Percentiles rank a stretch among this genome's conserved stretches.
Evolutionary conservation across 139 green algal species (phyloP).

Genomic region (Limnomonas spitsbergensis): DNA sequence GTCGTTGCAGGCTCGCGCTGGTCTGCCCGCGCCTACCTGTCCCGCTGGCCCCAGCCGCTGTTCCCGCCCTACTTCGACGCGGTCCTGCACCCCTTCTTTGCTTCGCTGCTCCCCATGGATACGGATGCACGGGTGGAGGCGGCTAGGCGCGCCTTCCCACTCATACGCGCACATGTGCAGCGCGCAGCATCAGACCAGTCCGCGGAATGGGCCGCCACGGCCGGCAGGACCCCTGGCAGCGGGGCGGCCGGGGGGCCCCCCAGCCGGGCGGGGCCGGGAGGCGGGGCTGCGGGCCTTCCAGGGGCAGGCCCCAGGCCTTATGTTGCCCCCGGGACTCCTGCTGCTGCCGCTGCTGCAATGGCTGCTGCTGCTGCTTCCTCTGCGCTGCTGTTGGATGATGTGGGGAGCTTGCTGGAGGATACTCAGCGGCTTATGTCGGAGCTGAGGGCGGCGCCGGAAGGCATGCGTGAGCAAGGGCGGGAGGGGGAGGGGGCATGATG

Average conservation of each 20-base stretch:
- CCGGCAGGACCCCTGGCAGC: not conserved
- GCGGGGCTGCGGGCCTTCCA: no score
- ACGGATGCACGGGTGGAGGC: slow-evolving; percentile 59
- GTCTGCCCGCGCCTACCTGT: slow-evolving; percentile 68
- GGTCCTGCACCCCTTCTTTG: slow-evolving; percentile 69
- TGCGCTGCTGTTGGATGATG: slow-evolving; percentile 27
- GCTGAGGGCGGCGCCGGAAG: not conserved
- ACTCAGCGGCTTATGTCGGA: slow-evolving; percentile 13
- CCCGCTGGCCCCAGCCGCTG: slow-evolving; percentile 41
- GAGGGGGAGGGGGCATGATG: no score
- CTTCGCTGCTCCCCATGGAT: slow-evolving; percentile 59
- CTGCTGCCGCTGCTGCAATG: no score
- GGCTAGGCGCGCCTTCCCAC: not conserved
- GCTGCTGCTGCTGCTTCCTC: not conserved
- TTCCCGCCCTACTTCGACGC: slow-evolving; percentile 63
- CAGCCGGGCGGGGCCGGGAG: no score
- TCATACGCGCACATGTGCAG: not conserved
- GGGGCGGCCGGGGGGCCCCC: not conserved
- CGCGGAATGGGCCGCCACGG: not conserved
- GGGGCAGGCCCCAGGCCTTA: no score
- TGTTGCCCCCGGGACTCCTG: no score
- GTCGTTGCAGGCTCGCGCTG: slow-evolving; percentile 48
- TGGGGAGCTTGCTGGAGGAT: slow-evolving; percentile 44
- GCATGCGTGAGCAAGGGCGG: not conserved
- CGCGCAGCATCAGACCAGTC: not conserved